Conservation (phyloP, 495 filamentous ascomycete genomes). For the Podospora appendiculata region DNA sequence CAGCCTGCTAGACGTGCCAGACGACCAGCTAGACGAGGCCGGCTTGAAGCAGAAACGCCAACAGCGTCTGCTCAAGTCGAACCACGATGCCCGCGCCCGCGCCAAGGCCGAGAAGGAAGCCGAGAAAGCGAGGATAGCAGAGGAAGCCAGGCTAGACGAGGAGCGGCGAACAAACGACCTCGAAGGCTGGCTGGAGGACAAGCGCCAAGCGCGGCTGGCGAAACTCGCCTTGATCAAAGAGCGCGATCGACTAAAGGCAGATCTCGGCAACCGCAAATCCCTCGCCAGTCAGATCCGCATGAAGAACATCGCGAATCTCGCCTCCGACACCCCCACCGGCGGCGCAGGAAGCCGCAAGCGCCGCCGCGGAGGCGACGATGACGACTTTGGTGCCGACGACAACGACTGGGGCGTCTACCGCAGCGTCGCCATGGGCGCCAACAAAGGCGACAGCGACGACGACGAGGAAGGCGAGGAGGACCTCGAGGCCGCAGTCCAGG, state of each 20-base stretch:
- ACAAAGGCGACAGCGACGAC: constrained; percentile 56
- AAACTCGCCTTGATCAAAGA: constrained; percentile 85
- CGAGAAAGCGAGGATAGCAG: constrained; percentile 74
- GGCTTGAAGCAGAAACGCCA: constrained; percentile 82
- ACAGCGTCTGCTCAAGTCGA: constrained; percentile 86
- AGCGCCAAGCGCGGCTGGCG: constrained; percentile 62
- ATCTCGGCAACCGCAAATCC: constrained; percentile 92
- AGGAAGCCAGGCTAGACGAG: constrained; percentile 72
- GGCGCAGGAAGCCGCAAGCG: constrained; percentile 57
- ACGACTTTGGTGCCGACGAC: constrained; percentile 94
- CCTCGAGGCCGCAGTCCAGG: constrained; percentile 58
- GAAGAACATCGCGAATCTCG: constrained; percentile 96
- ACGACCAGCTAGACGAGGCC: constrained; percentile 89
- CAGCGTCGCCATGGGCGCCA: constrained; percentile 68
- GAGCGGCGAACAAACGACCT: constrained; percentile 78
- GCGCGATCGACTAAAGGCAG: constrained; percentile 80
- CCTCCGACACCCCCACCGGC: constrained; percentile 69
- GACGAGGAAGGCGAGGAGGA: constrained; percentile 87
- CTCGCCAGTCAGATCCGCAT: constrained; percentile 92
- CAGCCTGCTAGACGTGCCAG: constrained; percentile 78
- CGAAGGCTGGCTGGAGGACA: constrained; percentile 78
- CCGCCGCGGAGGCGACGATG: constrained; percentile 68
- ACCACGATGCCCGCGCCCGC: constrained; percentile 82
- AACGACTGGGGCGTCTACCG: constrained; percentile 97
- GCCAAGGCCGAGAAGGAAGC: constrained; percentile 93